Evolutionary conservation across 768 basidiomycete genomes (phyloP).

Genomic region (Trametes cingulata): DNA sequence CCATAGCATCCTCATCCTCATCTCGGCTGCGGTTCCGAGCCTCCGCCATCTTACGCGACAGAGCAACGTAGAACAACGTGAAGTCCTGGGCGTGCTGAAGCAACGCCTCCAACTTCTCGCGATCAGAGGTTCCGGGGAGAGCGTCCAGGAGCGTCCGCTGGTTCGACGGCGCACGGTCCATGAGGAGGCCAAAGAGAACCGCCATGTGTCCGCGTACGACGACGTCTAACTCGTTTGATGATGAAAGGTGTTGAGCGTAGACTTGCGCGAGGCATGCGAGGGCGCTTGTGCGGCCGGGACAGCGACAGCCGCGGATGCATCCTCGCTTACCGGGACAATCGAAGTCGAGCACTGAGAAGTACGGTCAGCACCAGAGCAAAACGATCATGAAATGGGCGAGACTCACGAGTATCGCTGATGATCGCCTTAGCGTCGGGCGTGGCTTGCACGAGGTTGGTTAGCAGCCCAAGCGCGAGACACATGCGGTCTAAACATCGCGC

Average conservation of each 20-base stretch:
- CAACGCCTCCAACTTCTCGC: constrained; percentile 35
- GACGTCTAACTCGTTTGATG: constrained; percentile 35
- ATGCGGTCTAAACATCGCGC: constrained; percentile 63
- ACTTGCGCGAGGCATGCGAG: constrained; percentile 53
- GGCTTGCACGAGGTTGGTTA: constrained; percentile 74
- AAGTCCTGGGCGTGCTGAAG: constrained; percentile 43
- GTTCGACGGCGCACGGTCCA: constrained; percentile 36
- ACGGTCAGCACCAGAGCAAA: constrained; percentile 1
- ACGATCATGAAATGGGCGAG: background rate
- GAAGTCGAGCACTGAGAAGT: constrained; percentile 48
- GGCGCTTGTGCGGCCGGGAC: constrained; percentile 44
- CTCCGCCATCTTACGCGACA: constrained; percentile 30
- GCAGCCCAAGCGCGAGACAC: constrained; percentile 71
- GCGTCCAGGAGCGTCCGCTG: constrained; percentile 34
- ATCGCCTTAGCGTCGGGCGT: constrained; percentile 48
- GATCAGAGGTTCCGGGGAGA: constrained; percentile 37
- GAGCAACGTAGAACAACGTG: constrained; percentile 42
- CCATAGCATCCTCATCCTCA: constrained; percentile 3
- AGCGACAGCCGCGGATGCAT: constrained; percentile 58
- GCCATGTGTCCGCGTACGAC: constrained; percentile 76
- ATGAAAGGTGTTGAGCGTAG: constrained; percentile 43
- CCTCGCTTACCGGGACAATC: constrained; percentile 49
- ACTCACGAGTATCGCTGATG: constrained; percentile 53
- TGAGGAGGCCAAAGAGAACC: constrained; percentile 63
- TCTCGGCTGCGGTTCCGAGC: background rate